phyloP scores from a whole-genome alignment of 2,329 filamentous ascomycete species.

The Emericellopsis cladophorae region DNA sequence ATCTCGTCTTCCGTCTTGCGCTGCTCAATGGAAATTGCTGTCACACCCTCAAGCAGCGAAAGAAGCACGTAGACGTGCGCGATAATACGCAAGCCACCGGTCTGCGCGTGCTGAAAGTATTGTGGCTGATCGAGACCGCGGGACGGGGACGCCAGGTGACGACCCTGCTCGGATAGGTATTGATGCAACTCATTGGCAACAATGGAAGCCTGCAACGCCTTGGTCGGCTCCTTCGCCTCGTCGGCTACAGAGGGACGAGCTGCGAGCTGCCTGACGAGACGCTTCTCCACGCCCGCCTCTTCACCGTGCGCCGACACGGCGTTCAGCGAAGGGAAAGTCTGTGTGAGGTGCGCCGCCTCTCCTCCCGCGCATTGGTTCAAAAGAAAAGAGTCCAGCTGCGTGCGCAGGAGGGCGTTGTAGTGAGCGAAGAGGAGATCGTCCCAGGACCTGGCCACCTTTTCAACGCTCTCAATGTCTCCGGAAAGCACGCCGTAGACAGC shows the following conservation, averaged over 20 bases:
- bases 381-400: slow-evolving; percentile 66
- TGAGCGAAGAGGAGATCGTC: slow-evolving; percentile 80
- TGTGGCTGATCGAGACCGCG: slow-evolving; percentile 15
- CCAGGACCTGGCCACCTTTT: slow-evolving; percentile 65
- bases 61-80: slow-evolving; percentile 54
- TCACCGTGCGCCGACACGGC: slow-evolving; percentile 50
- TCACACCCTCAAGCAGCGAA: slow-evolving; percentile 40
- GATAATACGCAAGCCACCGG: slow-evolving; percentile 54
- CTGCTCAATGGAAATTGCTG: not conserved
- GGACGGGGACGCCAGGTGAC: slow-evolving; percentile 24
- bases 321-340: slow-evolving; percentile 52
- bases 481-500: slow-evolving; percentile 87
- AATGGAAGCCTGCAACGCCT: slow-evolving; percentile 65
- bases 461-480: slow-evolving; percentile 68
- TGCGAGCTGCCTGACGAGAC: slow-evolving; percentile 49
- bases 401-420: slow-evolving; percentile 74
- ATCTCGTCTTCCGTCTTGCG: slow-evolving; percentile 15
- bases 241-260: slow-evolving; percentile 38
- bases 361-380: slow-evolving; percentile 39
- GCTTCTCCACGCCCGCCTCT: slow-evolving; percentile 34
- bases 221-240: slow-evolving; percentile 54
- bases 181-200: slow-evolving; percentile 49
- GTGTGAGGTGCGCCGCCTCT: slow-evolving; percentile 37
- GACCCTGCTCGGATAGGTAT: slow-evolving; percentile 47
- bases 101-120: slow-evolving; percentile 42